Percentiles rank a stretch among this genome's conserved stretches.
phyloP scores from a whole-genome alignment of 148 eudicot genomes.

The Chenopodium quinoa region DNA sequence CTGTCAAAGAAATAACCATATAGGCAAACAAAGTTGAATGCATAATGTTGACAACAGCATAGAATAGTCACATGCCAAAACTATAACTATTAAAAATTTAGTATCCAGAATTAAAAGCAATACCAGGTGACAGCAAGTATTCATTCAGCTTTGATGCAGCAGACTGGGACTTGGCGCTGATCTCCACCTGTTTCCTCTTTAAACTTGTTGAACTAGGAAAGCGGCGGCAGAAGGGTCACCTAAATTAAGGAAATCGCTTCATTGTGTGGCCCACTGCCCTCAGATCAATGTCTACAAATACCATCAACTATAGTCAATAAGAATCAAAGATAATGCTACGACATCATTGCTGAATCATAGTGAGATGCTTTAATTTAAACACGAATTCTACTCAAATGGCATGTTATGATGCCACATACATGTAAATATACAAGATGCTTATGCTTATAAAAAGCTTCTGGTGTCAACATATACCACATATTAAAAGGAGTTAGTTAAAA shows the following conservation, averaged over 20 bases:
- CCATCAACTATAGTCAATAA: neutral
- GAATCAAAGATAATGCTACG: neutral
- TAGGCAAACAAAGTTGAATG: neutral
- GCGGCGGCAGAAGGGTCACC: neutral
- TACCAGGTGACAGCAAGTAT: neutral
- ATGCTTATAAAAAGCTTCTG: neutral
- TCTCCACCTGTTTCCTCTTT: neutral
- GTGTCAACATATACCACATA: neutral
- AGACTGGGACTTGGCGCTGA: neutral
- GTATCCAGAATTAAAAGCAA: neutral
- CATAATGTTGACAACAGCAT: neutral
- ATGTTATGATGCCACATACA: neutral
- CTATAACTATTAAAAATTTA: neutral
- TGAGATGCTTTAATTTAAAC: neutral
- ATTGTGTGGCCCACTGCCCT: constrained; percentile 1
- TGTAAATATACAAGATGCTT: neutral
- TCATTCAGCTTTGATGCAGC: neutral
- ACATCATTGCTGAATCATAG: neutral
- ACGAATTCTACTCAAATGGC: neutral
- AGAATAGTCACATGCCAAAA: neutral
- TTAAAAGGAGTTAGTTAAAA: neutral
- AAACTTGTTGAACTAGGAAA: neutral
- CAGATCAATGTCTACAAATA: neutral
- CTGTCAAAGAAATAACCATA: neutral
- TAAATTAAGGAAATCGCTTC: neutral